Percentiles rank a stretch among this genome's conserved stretches.
Conservation (phyloP, 805 yeast genomes). For the Yarrowia sp. region DNA sequence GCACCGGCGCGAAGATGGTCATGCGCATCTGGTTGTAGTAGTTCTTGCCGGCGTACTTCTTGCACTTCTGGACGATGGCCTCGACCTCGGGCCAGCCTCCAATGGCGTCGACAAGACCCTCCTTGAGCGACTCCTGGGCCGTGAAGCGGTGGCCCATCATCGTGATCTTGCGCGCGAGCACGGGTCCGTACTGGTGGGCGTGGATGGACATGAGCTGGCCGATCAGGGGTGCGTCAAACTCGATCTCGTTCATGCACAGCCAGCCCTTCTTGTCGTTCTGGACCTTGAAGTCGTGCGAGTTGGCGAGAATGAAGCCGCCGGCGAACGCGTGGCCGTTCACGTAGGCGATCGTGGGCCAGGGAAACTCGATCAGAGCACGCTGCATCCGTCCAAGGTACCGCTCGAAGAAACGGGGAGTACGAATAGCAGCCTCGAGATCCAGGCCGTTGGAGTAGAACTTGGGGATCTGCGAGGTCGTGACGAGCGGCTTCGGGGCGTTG, state of each 20-base stretch:
- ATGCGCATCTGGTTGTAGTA: constrained; percentile 25
- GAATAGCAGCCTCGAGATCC: constrained; percentile 40
- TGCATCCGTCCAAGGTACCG: constrained; percentile 38
- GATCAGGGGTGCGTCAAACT: constrained; percentile 42
- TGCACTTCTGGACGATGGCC: constrained; percentile 34
- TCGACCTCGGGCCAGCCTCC: constrained; percentile 41
- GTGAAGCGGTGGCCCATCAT: constrained; percentile 41
- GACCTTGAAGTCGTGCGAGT: constrained; percentile 42
- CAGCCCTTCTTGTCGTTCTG: constrained; percentile 44
- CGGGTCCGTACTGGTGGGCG: constrained; percentile 37
- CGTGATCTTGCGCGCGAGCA: constrained; percentile 36
- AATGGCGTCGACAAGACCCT: constrained; percentile 37
- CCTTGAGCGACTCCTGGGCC: constrained; percentile 35
- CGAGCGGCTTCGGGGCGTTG: constrained; percentile 37
- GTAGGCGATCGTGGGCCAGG: constrained; percentile 43
- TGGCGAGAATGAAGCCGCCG: constrained; percentile 43
- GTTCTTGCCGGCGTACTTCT: constrained; percentile 15
- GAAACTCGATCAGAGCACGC: constrained; percentile 40
- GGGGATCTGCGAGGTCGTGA: constrained; percentile 41
- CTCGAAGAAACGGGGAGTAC: constrained; percentile 40
- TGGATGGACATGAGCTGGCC: constrained; percentile 42
- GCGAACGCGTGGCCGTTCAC: constrained; percentile 46
- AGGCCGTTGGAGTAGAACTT: constrained; percentile 44
- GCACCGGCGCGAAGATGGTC: constrained; percentile 15
- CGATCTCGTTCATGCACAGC: constrained; percentile 43